These are phyloP conservation scores for Nicotiana knightiana DNA, from an alignment of 257 asterid species.

Conservation along the genomic window DNA sequence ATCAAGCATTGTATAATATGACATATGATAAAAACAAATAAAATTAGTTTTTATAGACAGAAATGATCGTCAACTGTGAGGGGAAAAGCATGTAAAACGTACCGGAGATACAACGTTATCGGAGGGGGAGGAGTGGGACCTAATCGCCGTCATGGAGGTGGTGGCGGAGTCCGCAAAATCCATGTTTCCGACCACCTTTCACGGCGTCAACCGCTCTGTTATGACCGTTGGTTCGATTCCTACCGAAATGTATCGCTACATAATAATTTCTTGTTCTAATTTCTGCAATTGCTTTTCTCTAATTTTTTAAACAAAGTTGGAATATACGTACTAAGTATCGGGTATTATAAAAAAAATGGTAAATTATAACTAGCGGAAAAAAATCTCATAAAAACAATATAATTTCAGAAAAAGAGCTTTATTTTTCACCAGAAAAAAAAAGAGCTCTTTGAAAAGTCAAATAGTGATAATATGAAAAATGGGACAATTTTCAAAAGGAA, in stretches of 20 bases:
- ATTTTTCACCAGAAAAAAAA: too few relatives aligned
- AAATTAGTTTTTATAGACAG: not conserved
- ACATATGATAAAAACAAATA: not conserved
- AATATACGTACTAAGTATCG: too few relatives aligned
- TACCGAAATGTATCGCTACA: not conserved
- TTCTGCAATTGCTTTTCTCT: too few relatives aligned
- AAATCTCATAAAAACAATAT: too few relatives aligned
- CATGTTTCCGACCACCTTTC: conserved; percentile 18
- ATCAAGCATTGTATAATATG: not conserved
- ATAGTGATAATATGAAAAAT: too few relatives aligned
- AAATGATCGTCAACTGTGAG: not conserved
- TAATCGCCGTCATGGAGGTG: not conserved
- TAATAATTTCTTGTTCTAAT: too few relatives aligned
- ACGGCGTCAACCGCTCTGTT: conserved; percentile 5
- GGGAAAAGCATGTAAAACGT: not conserved
- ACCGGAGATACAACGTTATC: conserved; percentile 23
- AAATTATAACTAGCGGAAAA: too few relatives aligned
- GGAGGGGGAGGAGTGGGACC: conserved; percentile 5
- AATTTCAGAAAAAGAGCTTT: too few relatives aligned
- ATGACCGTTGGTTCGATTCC: not conserved
- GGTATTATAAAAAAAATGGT: too few relatives aligned
- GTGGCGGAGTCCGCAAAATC: conserved; percentile 13
- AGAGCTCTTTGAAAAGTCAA: too few relatives aligned
- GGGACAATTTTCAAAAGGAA: too few relatives aligned
- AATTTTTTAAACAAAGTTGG: too few relatives aligned